Evolutionary conservation across 768 basidiomycete species (phyloP).

Genomic region (Saitozyma sp.): DNA sequence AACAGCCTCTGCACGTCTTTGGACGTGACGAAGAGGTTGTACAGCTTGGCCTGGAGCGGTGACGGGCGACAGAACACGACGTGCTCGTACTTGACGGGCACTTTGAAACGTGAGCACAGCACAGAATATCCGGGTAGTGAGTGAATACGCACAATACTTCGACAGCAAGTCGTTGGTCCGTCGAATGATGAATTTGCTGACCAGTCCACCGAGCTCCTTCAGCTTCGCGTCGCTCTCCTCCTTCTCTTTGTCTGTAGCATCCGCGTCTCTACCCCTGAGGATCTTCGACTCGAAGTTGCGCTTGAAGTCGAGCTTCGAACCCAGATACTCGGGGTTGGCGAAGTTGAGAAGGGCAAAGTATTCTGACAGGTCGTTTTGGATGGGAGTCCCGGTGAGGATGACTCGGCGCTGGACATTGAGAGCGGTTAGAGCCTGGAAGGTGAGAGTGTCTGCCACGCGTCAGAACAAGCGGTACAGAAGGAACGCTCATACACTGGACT

Average conservation of each 20-base stretch:
- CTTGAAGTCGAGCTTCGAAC: constrained; percentile 83
- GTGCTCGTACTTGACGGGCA: constrained; percentile 98
- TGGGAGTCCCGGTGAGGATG: constrained; percentile 90
- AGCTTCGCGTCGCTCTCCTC: constrained; percentile 83
- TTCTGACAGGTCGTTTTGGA: constrained; percentile 90
- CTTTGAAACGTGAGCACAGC: constrained; percentile 55
- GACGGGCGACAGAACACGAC: constrained; percentile 90
- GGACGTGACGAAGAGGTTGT: constrained; percentile 85
- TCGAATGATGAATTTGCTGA: constrained; percentile 91
- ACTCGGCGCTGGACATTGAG: constrained; percentile 87
- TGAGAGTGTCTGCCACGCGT: constrained; percentile 67
- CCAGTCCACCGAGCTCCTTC: constrained; percentile 81
- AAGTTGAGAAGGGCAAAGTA: constrained; percentile 92
- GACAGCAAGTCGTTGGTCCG: constrained; percentile 90
- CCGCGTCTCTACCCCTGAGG: constrained; percentile 83
- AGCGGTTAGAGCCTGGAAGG: constrained; percentile 77
- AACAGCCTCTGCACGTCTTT: constrained; percentile 88
- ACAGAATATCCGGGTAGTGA: not conserved
- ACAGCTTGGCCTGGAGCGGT: constrained; percentile 77
- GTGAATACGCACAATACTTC: constrained; percentile 73
- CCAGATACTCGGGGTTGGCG: constrained; percentile 86
- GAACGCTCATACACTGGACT: constrained; percentile 28
- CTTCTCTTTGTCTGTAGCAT: constrained; percentile 75
- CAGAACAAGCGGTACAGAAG: not conserved
- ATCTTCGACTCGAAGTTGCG: constrained; percentile 94